Evolutionary conservation across 108 stramenopile genomes (phyloP), one percentile per base, ranked within the genome.

Genomic region (Discostella stelligeroides): DNA sequence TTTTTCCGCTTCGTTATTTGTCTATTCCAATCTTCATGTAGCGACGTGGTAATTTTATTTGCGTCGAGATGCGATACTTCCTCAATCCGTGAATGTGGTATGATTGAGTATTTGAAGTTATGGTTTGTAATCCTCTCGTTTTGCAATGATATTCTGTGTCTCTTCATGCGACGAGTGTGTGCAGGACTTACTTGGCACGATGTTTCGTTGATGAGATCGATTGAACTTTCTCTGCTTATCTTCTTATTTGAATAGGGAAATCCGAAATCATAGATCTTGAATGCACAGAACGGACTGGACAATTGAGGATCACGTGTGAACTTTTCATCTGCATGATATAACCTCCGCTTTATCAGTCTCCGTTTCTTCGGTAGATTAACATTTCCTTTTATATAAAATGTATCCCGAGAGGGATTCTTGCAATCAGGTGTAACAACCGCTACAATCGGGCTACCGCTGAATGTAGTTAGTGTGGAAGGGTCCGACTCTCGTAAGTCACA

Each of bases 231-330:
- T 0, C 10, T 39, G 0, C 39, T 4, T 5, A 12, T 28, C 18
- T 15, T n/a, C 38, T 58, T 15, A 20, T 40, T n/a, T 58, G 37
- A 1, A 14, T 57, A n/a, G 57, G 57, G 57, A 39, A 58, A 58
- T 20, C 57, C 57, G 40, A 58, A 58, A 38, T 58, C 18, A 39
- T n/a, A 18, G 34, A 58, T 28, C 4, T n/a, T n/a, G 34, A 58
- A 58, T 38, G 15, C 20, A 39, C 37, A 1, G 15, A 39, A 17
- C 12, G 14, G 29, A 0, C 12, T 34, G 15, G 34, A n/a, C 25
- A 18, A 13, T 37, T 56, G 55, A 29, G 4, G n/a, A 4, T 0
- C 34, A 0, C 38, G 38, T 4, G 3, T 21, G 17, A 20, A 34
- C 37, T 58, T 20, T 18, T 4, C 18, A 21, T 58, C 10, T 20